Base-by-base conservation (phyloP, 139 green algal genomes). In the Chlorella sp. region DNA sequence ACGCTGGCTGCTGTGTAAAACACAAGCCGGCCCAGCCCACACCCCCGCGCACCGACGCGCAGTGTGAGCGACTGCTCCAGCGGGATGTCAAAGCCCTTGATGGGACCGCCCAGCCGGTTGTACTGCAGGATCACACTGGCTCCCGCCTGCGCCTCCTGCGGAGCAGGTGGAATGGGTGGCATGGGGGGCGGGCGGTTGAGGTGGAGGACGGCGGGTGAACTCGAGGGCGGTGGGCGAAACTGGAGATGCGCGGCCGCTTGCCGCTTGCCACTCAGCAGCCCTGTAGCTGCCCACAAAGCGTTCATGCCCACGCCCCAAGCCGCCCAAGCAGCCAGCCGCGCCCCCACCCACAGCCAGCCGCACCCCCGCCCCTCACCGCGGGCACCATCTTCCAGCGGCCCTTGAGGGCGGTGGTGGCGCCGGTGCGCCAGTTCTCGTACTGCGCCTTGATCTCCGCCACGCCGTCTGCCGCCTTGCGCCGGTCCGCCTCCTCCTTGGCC, bases 401-500 rank as follows among this genome's bases (percentile, higher is more conserved):
- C 74, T 30, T 20, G 56, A 62, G 54, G 9, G 16, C 8, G 6
- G 72, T 69, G 54, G 65, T 41, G 20, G 69, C 86, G 28, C 81
- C 82, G 60, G 88, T 81, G 28, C 84, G 73, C 81, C 86, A 62
- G 72, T 70, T 83, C 22, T 32, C 51, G 38, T 85, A 86, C 46
- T 81, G 76, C 58, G 72, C 41, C 69, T 83, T 87, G 6, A 94
- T 60, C 62, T 92, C 83, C 70, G 76, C 26, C 74, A 93, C 76
- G 1, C 20, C 22, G 64, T 89, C 76, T 7, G 80, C 40, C 5
- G 87, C 89, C 22, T 70, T 70, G 24, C 75, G 51, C n/a, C 62
- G 64, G 48, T 89, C 86, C 80, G 91, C 89, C 40, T 32, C 64
- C 80, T 87, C 89, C 24, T 58, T 74, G 51, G 87, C 87, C 32